Evolutionary conservation across 805 yeast species (phyloP).

Genomic region (Starmerella bacillaris): DNA sequence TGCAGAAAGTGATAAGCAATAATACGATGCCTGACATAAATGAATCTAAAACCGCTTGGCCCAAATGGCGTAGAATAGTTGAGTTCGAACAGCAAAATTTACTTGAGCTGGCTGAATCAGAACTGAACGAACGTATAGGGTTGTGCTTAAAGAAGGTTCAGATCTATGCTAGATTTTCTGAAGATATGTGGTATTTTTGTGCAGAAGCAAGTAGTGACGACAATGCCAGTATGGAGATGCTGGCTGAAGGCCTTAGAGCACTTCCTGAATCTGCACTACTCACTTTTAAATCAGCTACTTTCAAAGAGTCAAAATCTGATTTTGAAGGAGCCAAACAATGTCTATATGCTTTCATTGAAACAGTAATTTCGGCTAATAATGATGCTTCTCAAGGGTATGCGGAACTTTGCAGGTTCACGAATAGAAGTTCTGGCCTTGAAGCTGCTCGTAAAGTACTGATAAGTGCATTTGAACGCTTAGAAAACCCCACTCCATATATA

Average conservation of each 20-base stretch:
- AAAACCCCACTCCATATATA: constrained; percentile 46
- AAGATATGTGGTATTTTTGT: constrained; percentile 71
- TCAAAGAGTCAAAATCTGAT: constrained; percentile 42
- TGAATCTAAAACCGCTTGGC: constrained; percentile 1
- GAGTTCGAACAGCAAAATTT: constrained; percentile 62
- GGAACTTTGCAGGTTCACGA: constrained; percentile 51
- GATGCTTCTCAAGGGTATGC: constrained; percentile 48
- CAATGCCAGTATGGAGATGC: constrained; percentile 26
- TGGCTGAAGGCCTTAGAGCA: constrained; percentile 38
- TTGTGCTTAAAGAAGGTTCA: constrained; percentile 60
- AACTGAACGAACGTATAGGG: constrained; percentile 38
- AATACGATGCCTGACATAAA: constrained; percentile 8
- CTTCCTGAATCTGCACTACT: constrained; percentile 58
- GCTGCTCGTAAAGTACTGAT: constrained; percentile 61
- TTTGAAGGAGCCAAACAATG: constrained; percentile 32
- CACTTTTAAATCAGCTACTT: constrained; percentile 48
- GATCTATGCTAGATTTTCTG: constrained; percentile 40
- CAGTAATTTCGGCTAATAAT: constrained; percentile 20
- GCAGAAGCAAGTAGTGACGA: constrained; percentile 23
- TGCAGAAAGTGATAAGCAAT: constrained; percentile 25
- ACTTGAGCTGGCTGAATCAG: constrained; percentile 35
- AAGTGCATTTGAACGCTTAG: constrained; percentile 37
- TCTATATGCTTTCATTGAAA: constrained; percentile 35
- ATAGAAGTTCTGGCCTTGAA: constrained; percentile 44
- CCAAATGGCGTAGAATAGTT: constrained; percentile 19